These are phyloP conservation scores for Lipomyces yarrowii DNA, from an alignment of 1,139 yeast genomes.

Conservation along the genomic window DNA sequence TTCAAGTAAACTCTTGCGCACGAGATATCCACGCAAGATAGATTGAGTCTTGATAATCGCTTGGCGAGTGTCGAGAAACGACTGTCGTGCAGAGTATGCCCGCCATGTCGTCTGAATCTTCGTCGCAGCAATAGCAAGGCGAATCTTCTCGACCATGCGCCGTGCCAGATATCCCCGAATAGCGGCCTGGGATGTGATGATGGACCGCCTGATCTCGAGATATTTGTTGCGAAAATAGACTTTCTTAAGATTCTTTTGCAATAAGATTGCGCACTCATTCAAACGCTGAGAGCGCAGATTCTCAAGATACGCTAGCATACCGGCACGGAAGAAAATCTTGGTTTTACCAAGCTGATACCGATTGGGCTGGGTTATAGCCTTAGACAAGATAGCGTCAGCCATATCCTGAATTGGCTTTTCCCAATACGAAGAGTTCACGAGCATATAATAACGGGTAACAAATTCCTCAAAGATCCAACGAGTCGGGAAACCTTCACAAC, in stretches of 20 bases:
- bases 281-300: slow-evolving; percentile 80
- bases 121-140: slow-evolving; percentile 66
- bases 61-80: slow-evolving; percentile 48
- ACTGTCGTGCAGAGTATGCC: slow-evolving; percentile 59
- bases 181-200: slow-evolving; percentile 60
- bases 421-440: slow-evolving; percentile 74
- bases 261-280: slow-evolving; percentile 73
- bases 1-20: slow-evolving; percentile 54
- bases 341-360: slow-evolving; percentile 82
- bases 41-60: slow-evolving; percentile 68
- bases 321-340: slow-evolving; percentile 91
- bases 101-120: slow-evolving; percentile 73
- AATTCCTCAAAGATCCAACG: slow-evolving; percentile 95
- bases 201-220: slow-evolving; percentile 57
- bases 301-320: slow-evolving; percentile 87
- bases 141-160: slow-evolving; percentile 56
- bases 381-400: slow-evolving; percentile 63
- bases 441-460: slow-evolving; percentile 83
- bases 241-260: slow-evolving; percentile 83
- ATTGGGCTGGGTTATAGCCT: slow-evolving; percentile 59
- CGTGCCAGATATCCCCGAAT: slow-evolving; percentile 68
- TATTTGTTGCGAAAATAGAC: slow-evolving; percentile 64
- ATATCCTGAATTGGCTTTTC: slow-evolving; percentile 41
- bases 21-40: slow-evolving; percentile 64
- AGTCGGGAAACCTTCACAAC: slow-evolving; percentile 98